Evolutionary conservation across 2,329 filamentous ascomycete genomes (phyloP).

Genomic region (Boeremia exigua): DNA sequence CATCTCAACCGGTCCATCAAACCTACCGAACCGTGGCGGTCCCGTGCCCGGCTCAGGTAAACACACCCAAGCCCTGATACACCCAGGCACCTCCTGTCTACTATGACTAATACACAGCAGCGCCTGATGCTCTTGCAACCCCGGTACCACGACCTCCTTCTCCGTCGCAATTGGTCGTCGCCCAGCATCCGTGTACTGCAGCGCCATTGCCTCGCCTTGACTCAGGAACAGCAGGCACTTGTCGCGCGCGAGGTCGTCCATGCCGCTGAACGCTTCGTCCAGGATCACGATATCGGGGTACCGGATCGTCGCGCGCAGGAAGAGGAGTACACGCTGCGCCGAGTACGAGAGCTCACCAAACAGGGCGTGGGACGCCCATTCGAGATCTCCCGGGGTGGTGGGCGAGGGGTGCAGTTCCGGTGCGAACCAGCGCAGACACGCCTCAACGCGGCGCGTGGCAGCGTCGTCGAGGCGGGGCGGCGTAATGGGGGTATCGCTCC

Average conservation of each 20-base stretch:
- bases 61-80: conserved; percentile 83
- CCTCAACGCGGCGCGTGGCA: conserved; percentile 67
- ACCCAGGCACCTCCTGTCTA: conserved; percentile 85
- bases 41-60: conserved; percentile 76
- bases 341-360: conserved; percentile 81
- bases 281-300: conserved; percentile 57
- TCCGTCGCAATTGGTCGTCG: conserved; percentile 53
- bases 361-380: conserved; percentile 71
- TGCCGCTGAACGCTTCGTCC: conserved; percentile 59
- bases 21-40: conserved; percentile 67
- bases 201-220: conserved; percentile 48
- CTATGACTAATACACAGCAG: conserved; percentile 92
- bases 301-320: conserved; percentile 64
- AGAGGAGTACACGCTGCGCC: conserved; percentile 82
- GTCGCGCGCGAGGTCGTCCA: conserved; percentile 70
- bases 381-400: conserved; percentile 29
- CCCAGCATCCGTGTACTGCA: conserved; percentile 44
- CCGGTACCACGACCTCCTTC: conserved; percentile 61
- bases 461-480: conserved; percentile 68
- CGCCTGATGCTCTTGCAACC: conserved; percentile 74
- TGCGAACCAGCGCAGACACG: conserved; percentile 77
- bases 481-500: conserved; percentile 84
- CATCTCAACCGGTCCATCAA: conserved; percentile 66
- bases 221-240: conserved; percentile 83
- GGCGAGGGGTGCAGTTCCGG: conserved; percentile 70